Conservation (phyloP, 2,329 filamentous ascomycete genomes). For the Diaporthe caulivora region DNA sequence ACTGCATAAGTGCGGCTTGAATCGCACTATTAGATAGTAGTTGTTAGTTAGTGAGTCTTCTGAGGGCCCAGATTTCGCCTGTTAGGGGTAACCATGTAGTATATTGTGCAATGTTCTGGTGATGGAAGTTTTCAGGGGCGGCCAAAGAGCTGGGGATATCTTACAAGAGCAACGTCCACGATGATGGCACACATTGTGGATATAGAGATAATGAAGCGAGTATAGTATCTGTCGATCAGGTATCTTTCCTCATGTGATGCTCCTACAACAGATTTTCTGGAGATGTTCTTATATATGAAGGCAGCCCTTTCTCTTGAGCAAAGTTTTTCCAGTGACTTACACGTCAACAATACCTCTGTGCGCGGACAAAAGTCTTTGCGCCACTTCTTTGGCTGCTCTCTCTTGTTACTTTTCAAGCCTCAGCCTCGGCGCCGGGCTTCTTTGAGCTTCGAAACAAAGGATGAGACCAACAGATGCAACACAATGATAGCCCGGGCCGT, state of each 20-base stretch:
- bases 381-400: not conserved
- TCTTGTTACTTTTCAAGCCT: not conserved
- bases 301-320: not conserved
- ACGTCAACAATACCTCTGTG: not conserved
- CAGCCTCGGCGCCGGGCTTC: not conserved
- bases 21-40: not conserved
- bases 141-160: not conserved
- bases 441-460: not conserved
- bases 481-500: not conserved
- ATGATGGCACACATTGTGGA: slow-evolving; percentile 15
- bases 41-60: not conserved
- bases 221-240: not conserved
- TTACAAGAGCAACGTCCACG: slow-evolving; percentile 17
- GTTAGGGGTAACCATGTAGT: not conserved
- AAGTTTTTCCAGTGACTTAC: not conserved
- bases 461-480: not conserved
- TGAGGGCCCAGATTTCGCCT: not conserved
- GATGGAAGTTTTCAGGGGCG: fast-evolving
- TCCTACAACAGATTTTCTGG: not conserved
- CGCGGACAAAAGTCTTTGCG: not conserved
- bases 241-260: not conserved
- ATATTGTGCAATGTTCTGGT: not conserved
- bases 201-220: not conserved
- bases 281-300: not conserved
- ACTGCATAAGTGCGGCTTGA: not conserved